Base-by-base conservation (phyloP, 805 yeast species). In the Pichia nakasei region DNA sequence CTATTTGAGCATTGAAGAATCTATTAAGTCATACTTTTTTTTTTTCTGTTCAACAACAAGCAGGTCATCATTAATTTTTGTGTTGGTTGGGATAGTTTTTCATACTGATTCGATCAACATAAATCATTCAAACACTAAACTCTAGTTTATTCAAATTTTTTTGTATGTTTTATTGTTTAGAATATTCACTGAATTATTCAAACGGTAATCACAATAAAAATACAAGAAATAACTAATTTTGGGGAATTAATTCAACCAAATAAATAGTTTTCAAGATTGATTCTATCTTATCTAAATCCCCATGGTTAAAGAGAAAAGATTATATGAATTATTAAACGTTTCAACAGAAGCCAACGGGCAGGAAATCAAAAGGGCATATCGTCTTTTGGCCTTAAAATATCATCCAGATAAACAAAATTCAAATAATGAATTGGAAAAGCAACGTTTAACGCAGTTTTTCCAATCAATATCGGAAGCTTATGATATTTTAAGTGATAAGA, bases 281-380 rank as follows among this genome's bases (percentile, higher is more conserved):
- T 5, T 24, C n/a, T n/a, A n/a, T n/a, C n/a, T n/a, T n/a, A n/a
- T n/a, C n/a, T n/a, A n/a, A n/a, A n/a, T n/a, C 27, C 40, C 12
- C 15, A 83, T 84, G 93, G 88, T 73, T 31, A 80, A 73, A 52
- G 93, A 85, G 46, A 73, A 87, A 22, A 69, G 69, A 51, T 69
- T 75, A 67, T 91, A 91, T 64, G 85, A 85, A 54, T 69, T 85
- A 8, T 66, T 91, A 26, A 86, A 77, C 18, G 72, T 91, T 11
- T 56, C 80, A 2, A 67, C 74, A 43, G 73, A 74, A 18, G 95
- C 96, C 1, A 65, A 82, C 7, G 63, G 73, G 32, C 64, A 66
- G 3, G 95, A 88, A 49, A 83, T 89, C 57, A 82, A 82, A 52
- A 81, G 76, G 60, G 95, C 96, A 0, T 89, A 85, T 63, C 73